A percentile compares a stretch with the other conserved stretches of the same genome.
Conservation (phyloP, 306 rosid species). For the apple (Malus domestica) region ASM211411v1 NC_041803.1:1101501-1102000, state of each 20-base stretch:
- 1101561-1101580: neutral
- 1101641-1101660: neutral
- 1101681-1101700: neutral
- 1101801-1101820: neutral
- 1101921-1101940: conserved; percentile 21
- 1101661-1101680: neutral
- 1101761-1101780: neutral
- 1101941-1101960: conserved; percentile 86
- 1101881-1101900: neutral
- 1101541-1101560: neutral
- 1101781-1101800: neutral
- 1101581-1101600: neutral
- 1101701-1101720: neutral
- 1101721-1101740: neutral
- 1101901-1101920: neutral
- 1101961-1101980: conserved; percentile 74
- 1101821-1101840: neutral
- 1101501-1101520: neutral
- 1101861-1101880: neutral
- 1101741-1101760: neutral
- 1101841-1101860: neutral
- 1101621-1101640: neutral
- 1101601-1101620: neutral
- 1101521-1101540: neutral
- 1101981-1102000: conserved; percentile 49